phyloP scores from a whole-genome alignment of 176 grass and related monocot genomes.

The Oryza coarctata region DNA sequence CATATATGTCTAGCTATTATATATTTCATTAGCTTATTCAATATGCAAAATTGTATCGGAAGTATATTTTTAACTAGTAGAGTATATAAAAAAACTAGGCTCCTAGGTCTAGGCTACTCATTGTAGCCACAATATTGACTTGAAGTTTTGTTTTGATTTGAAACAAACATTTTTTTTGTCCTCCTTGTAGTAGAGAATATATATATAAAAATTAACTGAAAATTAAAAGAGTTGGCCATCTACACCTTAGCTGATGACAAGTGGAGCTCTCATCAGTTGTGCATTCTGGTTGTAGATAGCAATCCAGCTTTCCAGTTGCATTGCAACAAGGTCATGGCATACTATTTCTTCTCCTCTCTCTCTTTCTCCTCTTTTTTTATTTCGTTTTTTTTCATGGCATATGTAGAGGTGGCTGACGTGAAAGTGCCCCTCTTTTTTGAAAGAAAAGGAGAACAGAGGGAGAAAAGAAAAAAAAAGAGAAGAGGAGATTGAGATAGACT shows the following conservation, averaged over 20 bases:
- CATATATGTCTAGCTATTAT: neutral
- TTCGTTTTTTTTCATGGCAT: neutral
- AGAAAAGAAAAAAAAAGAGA: neutral
- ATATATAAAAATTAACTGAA: constrained; percentile 5
- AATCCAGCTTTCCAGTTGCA: constrained; percentile 16
- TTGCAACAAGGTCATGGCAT: neutral
- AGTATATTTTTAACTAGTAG: neutral
- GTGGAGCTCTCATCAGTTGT: constrained; percentile 15
- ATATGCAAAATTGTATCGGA: neutral
- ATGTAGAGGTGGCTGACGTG: constrained; percentile 27
- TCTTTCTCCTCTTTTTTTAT: neutral
- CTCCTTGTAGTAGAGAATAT: neutral
- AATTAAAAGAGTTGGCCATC: constrained; percentile 19
- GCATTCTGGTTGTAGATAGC: constrained; percentile 12
- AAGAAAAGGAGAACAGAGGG: constrained; percentile 37
- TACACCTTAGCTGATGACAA: constrained; percentile 18
- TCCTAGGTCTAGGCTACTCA: neutral
- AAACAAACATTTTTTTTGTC: neutral
- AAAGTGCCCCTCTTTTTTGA: constrained; percentile 36
- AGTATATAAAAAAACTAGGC: neutral
- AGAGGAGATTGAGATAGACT: constrained; percentile 49
- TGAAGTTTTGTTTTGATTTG: neutral
- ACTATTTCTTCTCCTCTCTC: neutral
- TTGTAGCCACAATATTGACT: neutral
- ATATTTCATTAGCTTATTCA: neutral